These are phyloP conservation scores for Priceomyces castillae DNA, from an alignment of 805 yeast genomes.

Conservation along the genomic window DNA sequence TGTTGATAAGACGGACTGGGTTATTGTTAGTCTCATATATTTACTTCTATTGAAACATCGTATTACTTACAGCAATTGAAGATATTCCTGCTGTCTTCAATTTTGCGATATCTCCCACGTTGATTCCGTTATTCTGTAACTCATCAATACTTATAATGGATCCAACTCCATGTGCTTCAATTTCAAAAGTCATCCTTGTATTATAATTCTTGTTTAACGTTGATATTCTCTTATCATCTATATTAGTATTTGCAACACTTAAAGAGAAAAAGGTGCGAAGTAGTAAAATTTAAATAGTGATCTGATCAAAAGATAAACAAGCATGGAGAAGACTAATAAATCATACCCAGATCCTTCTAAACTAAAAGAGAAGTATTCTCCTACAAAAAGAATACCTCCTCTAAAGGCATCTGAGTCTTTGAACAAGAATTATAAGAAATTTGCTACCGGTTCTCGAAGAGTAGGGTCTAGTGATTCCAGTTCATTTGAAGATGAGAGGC, in stretches of 20 bases:
- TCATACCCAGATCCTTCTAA: conserved; percentile 4
- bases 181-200: conserved; percentile 7
- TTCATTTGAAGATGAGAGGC: not conserved
- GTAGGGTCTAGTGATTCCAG: not conserved
- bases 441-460: conserved; percentile 7
- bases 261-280: not conserved
- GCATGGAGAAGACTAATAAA: not conserved
- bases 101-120: conserved; percentile 15
- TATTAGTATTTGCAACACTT: not conserved
- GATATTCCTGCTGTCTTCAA: conserved; percentile 14
- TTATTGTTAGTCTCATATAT: conserved; percentile 5
- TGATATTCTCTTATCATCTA: too few relatives aligned
- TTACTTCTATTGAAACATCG: not conserved
- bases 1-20: conserved; percentile 13
- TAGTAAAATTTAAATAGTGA: not conserved
- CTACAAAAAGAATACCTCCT: conserved; percentile 6
- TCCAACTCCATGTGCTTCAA: conserved; percentile 8
- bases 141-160: conserved; percentile 9
- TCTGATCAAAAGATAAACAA: not conserved
- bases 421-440: conserved; percentile 5
- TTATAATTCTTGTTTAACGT: too few relatives aligned
- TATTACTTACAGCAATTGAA: conserved; percentile 14
- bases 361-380: conserved; percentile 11
- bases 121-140: conserved; percentile 14
- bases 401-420: conserved; percentile 2